A percentile compares a stretch with the other conserved stretches of the same genome.
These are phyloP conservation scores for Colletotrichum musae DNA, from an alignment of 2,329 filamentous ascomycete genomes.

Conservation along the genomic window DNA sequence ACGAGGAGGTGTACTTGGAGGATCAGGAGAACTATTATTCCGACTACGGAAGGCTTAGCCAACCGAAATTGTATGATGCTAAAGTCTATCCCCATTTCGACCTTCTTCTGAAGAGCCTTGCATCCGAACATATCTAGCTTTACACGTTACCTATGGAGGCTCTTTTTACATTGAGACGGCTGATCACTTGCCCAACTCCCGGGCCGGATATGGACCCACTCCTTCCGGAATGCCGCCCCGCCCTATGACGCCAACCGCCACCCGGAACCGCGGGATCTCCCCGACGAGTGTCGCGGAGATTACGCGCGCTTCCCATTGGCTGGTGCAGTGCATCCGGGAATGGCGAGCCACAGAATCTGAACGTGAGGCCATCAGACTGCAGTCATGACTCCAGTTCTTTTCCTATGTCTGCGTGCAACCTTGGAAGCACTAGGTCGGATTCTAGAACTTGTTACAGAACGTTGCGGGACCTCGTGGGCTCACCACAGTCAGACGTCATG, in stretches of 20 bases:
- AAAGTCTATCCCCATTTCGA: no score
- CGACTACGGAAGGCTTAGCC: no score
- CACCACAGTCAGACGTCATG: constrained; percentile 16
- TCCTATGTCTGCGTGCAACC: not conserved
- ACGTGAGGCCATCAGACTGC: constrained; percentile 17
- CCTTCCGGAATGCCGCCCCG: not conserved
- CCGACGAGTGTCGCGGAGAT: constrained; percentile 18
- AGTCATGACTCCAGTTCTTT: constrained; percentile 9
- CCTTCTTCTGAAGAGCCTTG: no score
- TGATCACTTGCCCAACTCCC: not conserved
- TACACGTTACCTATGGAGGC: not conserved
- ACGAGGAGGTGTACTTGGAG: no score
- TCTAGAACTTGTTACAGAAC: not conserved
- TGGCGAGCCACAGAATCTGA: constrained; percentile 1
- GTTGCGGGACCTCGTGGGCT: not conserved
- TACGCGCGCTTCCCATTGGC: constrained; percentile 1
- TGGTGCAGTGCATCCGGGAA: not conserved
- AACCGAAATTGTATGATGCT: no score
- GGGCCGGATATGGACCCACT: not conserved
- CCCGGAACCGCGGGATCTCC: constrained; percentile 15
- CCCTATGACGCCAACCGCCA: constrained; percentile 26
- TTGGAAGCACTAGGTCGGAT: not conserved
- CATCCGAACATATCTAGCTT: not conserved
- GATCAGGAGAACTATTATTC: no score
- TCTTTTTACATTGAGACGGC: not conserved